Evolutionary conservation across 1,284 basidiomycete species (phyloP), one percentile per base, ranked within the genome.

Genomic region (Austroboletus niveus): DNA sequence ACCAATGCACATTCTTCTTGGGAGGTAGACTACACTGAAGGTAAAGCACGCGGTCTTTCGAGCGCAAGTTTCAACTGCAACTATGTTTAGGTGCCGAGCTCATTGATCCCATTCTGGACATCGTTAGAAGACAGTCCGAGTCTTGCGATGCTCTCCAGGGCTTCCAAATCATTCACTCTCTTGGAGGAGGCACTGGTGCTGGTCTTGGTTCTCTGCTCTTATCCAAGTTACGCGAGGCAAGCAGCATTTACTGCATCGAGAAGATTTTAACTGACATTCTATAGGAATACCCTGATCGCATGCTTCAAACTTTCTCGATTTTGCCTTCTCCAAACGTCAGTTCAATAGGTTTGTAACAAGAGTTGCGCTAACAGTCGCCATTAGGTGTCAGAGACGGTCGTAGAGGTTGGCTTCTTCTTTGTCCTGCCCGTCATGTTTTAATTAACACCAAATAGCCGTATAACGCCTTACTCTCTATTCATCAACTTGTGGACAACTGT

Each of bases 101-200:
- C 20, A 85, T 95, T 49, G 95, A 98, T 62, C 74, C 79, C 30
- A 87, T 98, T 55, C 60, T 86, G 76, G 92, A 94, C 51, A 76
- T 85, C 31, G 61, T 92, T 24, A 78, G 92, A 56, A 80, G 74
- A 63, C 89, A 94, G 68, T 75, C 85, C 9, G 95, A 98, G 68
- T 71, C 75, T 14, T 91, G 90, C 62, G 94, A 98, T 54, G 82
- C 87, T 29, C 77, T 98, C 43, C 95, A 98, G 74, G 95, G 95
- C 7, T 98, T 98, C 71, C 95, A 98, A 67, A 72, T 98, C 52
- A 75, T 93, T 29, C 95, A 98, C 65, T 96, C 93, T 17, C 80
- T 98, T 27, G 95, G 95, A 55, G 95, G 95, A 66, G 95, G 95
- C 51, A 95, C 92, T 4, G 93, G 93, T 45, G 85, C 93, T 30